A percentile compares a stretch with the other conserved stretches of the same genome.
These are phyloP conservation scores for Pseudogymnoascus sp. DNA, from an alignment of 2,329 filamentous ascomycete genomes.

Conservation along the genomic window DNA sequence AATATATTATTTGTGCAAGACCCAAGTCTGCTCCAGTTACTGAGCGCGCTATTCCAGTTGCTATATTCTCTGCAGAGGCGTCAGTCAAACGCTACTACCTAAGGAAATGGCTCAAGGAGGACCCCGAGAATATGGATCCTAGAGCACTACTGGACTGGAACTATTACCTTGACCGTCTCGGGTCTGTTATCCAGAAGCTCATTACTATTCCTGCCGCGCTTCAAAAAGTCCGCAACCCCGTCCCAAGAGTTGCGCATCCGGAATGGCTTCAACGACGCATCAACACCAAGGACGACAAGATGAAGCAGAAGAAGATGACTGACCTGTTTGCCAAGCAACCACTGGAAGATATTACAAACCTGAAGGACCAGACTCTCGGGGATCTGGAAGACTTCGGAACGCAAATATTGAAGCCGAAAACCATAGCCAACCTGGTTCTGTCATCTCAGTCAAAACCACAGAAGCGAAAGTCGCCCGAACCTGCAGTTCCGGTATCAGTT, in stretches of 20 bases:
- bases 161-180: slow-evolving; percentile 92
- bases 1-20: slow-evolving; percentile 91
- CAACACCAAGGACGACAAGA: slow-evolving; percentile 89
- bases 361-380: slow-evolving; percentile 45
- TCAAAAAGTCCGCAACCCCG: slow-evolving; percentile 90
- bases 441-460: slow-evolving; percentile 52
- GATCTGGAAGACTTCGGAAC: slow-evolving; percentile 81
- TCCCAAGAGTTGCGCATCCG: slow-evolving; percentile 86
- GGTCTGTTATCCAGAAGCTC: slow-evolving; percentile 96
- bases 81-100: slow-evolving; percentile 82
- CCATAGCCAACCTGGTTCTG: slow-evolving; percentile 39
- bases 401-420: slow-evolving; percentile 60
- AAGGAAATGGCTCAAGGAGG: slow-evolving; percentile 92
- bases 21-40: slow-evolving; percentile 89
- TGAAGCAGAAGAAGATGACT: slow-evolving; percentile 98
- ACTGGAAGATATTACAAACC: slow-evolving; percentile 66
- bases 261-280: slow-evolving; percentile 95
- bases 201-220: slow-evolving; percentile 97
- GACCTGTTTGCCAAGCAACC: slow-evolving; percentile 76
- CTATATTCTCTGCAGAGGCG: slow-evolving; percentile 93
- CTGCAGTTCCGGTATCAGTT: slow-evolving; percentile 49
- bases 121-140: slow-evolving; percentile 84
- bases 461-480: slow-evolving; percentile 70
- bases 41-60: slow-evolving; percentile 86
- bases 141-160: slow-evolving; percentile 89